A percentile compares a stretch with the other conserved stretches of the same genome.
These are phyloP conservation scores for Jimgerdemannia lactiflua DNA, from an alignment of 192 early-diverging fungal species.

Conservation along the genomic window DNA sequence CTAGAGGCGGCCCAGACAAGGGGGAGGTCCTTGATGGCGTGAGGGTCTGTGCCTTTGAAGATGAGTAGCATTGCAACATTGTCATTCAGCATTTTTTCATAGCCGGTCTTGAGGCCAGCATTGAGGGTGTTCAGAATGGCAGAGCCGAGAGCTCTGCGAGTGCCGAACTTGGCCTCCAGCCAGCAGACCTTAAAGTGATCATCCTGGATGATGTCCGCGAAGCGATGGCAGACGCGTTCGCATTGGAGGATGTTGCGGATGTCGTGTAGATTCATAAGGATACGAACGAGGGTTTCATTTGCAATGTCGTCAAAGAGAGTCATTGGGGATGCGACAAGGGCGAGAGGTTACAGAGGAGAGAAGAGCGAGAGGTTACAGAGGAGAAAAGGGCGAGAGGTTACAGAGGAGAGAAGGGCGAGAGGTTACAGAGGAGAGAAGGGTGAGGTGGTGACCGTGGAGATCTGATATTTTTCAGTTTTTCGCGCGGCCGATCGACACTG, in stretches of 20 bases:
- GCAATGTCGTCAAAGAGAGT: background rate
- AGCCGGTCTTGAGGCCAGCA: background rate
- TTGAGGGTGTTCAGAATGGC: background rate
- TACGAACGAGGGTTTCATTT: background rate
- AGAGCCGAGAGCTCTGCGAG: background rate
- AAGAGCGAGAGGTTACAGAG: too few species aligned
- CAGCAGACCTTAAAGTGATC: background rate
- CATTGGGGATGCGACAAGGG: background rate
- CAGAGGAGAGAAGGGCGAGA: too few species aligned
- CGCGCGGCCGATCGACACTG: too few species aligned
- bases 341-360: too few species aligned
- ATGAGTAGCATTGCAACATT: background rate
- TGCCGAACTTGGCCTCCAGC: background rate
- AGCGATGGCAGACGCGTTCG: background rate
- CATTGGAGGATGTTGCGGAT: background rate
- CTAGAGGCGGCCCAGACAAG: background rate
- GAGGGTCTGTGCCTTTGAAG: background rate
- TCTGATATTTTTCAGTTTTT: too few species aligned
- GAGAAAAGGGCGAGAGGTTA: too few species aligned
- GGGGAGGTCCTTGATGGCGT: background rate
- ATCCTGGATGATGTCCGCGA: background rate
- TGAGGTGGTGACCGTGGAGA: too few species aligned
- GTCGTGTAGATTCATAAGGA: background rate
- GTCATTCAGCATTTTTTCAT: background rate
- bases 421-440: too few species aligned